Base-by-base conservation (phyloP, 768 basidiomycete genomes). In the Paxillus rubicundulus region DNA sequence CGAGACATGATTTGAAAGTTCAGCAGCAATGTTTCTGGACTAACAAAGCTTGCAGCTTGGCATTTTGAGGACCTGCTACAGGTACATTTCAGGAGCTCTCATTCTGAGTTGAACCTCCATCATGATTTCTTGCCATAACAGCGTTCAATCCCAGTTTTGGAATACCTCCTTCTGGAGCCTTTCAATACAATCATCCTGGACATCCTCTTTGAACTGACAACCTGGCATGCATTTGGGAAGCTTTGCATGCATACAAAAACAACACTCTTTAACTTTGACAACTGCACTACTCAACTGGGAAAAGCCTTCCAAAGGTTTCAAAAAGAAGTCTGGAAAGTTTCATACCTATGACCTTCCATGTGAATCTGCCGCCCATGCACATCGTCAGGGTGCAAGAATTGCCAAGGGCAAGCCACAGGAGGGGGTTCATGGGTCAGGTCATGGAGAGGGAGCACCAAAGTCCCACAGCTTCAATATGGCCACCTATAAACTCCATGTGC, bases 31-130 rank as follows among this genome's bases (percentile, higher is more conserved):
- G 69, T 65, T 0, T 70, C 72, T 0, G 66, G 55, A 3, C 51
- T 77, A 40, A 67, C 64, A 27, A 67, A 68, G 40, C 55, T 75
- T 1, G 74, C 70, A 0, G 75, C 70, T 1, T 53, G 60, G 1
- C 70, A 77, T 43, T 77, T 65, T 51, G 70, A 77, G 43, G 73
- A 77, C 17, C 55, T 76, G 0, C 53, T 76, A 0, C 74, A 74
- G 58, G 55, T 55, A 33, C 4, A 10, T 24, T 51, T 2, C 18
- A 37, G 10, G 12, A 12, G 20, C 34, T 13, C 28, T 24, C 17
- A 8, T 37, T 13, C 24, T 6, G 4, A 24, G 24, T 24, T 24
- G 24, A 24, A 24, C 24, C 24, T 24, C 24, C 24, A 17, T 10
- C 13, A 20, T 2, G 1, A 17, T 27, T 21, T 34, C 21, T 14